A percentile compares a stretch with the other conserved stretches of the same genome.
These are phyloP conservation scores for Pythium biforme DNA, from an alignment of 352 stramenopile species.

Conservation along the genomic window DNA sequence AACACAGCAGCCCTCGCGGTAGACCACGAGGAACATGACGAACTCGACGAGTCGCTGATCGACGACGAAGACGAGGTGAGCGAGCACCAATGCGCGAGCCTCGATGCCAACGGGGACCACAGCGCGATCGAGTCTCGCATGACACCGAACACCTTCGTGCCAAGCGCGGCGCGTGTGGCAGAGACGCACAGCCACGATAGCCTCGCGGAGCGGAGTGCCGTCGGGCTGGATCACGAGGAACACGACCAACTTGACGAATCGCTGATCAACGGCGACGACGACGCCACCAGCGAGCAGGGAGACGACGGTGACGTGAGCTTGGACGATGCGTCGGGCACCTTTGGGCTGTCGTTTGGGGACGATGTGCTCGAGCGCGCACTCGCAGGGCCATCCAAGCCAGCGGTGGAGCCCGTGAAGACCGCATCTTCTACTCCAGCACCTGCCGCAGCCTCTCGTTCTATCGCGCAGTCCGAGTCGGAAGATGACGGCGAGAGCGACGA, in stretches of 20 bases:
- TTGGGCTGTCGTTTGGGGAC: slow-evolving; percentile 22
- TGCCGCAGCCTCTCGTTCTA: background rate
- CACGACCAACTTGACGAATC: background rate
- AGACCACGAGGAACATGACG: background rate
- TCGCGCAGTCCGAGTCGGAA: slow-evolving; percentile 6
- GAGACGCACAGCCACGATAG: too few species aligned
- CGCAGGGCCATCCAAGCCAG: background rate
- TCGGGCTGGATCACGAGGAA: too few species aligned
- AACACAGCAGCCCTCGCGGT: background rate
- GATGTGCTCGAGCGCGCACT: slow-evolving; percentile 17
- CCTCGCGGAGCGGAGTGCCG: too few species aligned
- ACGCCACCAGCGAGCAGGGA: background rate
- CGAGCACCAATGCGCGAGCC: too few species aligned
- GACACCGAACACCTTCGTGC: too few species aligned
- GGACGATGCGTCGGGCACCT: slow-evolving; percentile 13
- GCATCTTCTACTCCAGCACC: background rate
- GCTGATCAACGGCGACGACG: background rate
- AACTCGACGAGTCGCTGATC: background rate
- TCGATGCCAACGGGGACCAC: too few species aligned
- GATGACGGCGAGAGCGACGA: slow-evolving; percentile 6
- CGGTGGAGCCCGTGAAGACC: background rate
- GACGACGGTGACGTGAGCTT: slow-evolving; percentile 7
- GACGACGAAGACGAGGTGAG: background rate
- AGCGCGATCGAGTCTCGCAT: too few species aligned
- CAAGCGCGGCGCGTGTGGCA: too few species aligned